Base-by-base conservation (phyloP, 495 filamentous ascomycete genomes). In the Polyplosphaeria fusca region DNA sequence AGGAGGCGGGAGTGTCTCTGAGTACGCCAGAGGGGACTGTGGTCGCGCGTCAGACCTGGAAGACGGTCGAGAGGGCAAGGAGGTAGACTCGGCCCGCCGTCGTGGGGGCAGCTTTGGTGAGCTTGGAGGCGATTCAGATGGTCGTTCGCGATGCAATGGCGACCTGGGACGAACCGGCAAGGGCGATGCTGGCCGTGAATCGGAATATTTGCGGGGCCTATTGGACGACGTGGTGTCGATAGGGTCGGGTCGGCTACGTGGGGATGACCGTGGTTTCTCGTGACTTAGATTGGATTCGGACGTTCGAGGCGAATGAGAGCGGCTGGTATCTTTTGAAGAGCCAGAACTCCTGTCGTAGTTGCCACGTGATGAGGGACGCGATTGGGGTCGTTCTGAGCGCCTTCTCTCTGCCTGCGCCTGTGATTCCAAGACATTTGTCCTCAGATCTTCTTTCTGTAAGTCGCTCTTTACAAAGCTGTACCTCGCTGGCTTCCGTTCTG, bases 401-500 rank as follows among this genome's bases (percentile, higher is more conserved):
- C 53, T 56, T 18, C 44, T 38, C 2, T 62, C 47, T 47, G 35
- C 13, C 23, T 47, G 45, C 16, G 52, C 27, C 23, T 61, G 50
- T n/a, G n/a, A 48, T 45, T 52, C 59, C 4, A 45, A 24, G 5
- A 62, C 28, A 18, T 27, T 51, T n/a, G 58, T 55, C 43, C 59
- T 56, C 20, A 62, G 30, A 27, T 61, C 63, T 12, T 66, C 59
- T 43, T 51, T 54, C 45, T 62, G 58, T 5, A 62, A 39, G 26
- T 66, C 58, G 25, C 39, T 61, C 58, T 61, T 62, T 13, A 58
- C 54, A 35, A 66, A 66, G 48, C 57, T 61, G 50, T 66, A 66
- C n/a, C 54, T 40, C 5, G 63, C 58, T 18, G 63, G 58, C 30
- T 46, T 58, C 16, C 63, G 47, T 22, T 62, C 47, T 5, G 52